These are phyloP conservation scores for Bathelium albidoporum DNA, from an alignment of 495 filamentous ascomycete species.

Conservation along the genomic window DNA sequence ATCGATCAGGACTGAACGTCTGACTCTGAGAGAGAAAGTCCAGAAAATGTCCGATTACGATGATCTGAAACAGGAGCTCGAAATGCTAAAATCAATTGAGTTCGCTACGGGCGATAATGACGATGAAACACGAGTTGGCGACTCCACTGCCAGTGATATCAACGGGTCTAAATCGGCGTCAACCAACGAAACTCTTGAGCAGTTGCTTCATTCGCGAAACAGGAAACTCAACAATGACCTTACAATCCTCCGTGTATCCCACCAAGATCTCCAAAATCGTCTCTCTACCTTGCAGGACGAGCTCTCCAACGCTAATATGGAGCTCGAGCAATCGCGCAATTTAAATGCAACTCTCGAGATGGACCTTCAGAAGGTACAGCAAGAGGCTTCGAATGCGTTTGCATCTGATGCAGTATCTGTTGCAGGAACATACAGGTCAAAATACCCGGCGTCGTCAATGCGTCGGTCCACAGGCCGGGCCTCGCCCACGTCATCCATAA, in stretches of 20 bases:
- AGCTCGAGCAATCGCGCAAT: conserved; percentile 74
- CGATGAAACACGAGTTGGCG: conserved; percentile 13
- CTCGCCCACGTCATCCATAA: conserved; percentile 96
- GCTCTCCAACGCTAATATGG: conserved; percentile 69
- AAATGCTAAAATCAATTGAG: conserved; percentile 94
- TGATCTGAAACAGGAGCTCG: conserved; percentile 87
- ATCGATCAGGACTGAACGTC: conserved; percentile 56
- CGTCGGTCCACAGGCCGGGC: conserved; percentile 47
- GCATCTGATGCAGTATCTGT: conserved; percentile 81
- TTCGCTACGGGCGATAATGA: conserved; percentile 53
- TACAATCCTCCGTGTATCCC: conserved; percentile 83
- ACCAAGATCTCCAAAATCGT: conserved; percentile 77
- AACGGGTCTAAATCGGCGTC: conserved; percentile 45
- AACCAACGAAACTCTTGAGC: conserved; percentile 77
- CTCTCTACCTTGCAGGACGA: conserved; percentile 74
- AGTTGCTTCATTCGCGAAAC: conserved; percentile 82
- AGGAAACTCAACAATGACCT: conserved; percentile 93
- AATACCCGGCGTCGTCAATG: conserved; percentile 66
- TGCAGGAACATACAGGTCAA: conserved; percentile 80
- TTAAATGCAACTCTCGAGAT: conserved; percentile 85
- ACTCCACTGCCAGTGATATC: conserved; percentile 10
- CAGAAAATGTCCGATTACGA: conserved; percentile 91
- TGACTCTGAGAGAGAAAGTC: conserved; percentile 63
- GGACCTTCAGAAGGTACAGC: conserved; percentile 77
- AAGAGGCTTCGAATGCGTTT: conserved; percentile 71